Base-by-base conservation (phyloP, 768 basidiomycete species). In the Leccinum variicolor region DNA sequence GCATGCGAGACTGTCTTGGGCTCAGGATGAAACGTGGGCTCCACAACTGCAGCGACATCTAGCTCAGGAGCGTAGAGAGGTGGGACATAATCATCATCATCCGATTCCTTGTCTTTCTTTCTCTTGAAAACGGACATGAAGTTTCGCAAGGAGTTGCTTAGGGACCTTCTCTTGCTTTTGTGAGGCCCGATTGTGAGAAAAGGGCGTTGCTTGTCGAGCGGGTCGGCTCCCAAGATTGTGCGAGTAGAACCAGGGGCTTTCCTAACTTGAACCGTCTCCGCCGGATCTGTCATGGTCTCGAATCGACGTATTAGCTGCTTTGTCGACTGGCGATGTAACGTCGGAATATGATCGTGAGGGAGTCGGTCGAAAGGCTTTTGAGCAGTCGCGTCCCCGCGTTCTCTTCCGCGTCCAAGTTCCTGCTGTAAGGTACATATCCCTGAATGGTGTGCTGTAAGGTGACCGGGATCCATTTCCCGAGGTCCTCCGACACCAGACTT, bases 91-190 rank as follows among this genome's bases (percentile, higher is more conserved):
- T 71, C 67, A 4, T 64, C 64, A 26, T 69, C 71, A 28, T 70
- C 70, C 1, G 60, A 60, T 49, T 71, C 72, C 54, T 62, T 69
- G 50, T 61, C 57, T 51, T 69, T 74, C 54, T 62, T 69, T 68
- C 82, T 86, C 71, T 79, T 85, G 74, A 88, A 78, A 4, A 83
- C 81, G 6, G 84, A 80, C 46, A 89, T 72, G 29, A 89, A 67
- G 62, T 84, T 88, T 41, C 81, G 79, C 60, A 89, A 73, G 17
- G 86, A 88, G 67, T 82, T 82, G 23, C 85, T 81, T 51, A 89
- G 72, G 5, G 84, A 86, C 9, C 73, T 69, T 51, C 69, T 70
- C 65, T 79, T 84, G 58, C 75, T 77, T 57, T 77, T 79, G 62
- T 73, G 70, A 14, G 64, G 46, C 8, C 47, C 55, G 28, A 65